Evolutionary conservation across 2,329 filamentous ascomycete genomes (phyloP).

Genomic region (Apiospora saccharicola): DNA sequence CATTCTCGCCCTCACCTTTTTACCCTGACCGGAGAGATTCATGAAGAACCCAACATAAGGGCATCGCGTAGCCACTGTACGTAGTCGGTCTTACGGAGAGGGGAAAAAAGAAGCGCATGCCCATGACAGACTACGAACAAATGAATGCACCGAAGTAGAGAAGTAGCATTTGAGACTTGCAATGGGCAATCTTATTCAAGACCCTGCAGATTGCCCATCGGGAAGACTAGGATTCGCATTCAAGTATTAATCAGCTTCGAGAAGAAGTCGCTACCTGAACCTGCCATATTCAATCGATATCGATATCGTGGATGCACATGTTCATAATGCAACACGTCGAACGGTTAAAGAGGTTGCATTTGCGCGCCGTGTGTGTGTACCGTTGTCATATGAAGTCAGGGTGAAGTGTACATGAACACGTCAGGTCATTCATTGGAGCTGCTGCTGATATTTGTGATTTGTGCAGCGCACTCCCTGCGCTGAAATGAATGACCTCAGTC

Average conservation of each 20-base stretch:
- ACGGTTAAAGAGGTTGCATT: constrained; percentile 15
- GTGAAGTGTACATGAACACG: constrained; percentile 2
- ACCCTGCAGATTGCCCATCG: constrained; percentile 20
- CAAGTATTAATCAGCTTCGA: constrained; percentile 13
- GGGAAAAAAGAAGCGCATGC: constrained; percentile 8
- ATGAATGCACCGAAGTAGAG: constrained; percentile 1
- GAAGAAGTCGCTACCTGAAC: constrained; percentile 12
- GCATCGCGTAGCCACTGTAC: not conserved
- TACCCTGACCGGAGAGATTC: not conserved
- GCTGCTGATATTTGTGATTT: not conserved
- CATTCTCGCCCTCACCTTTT: not conserved
- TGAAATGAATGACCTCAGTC: constrained; percentile 13
- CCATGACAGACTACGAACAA: not conserved
- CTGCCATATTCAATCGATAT: constrained; percentile 6
- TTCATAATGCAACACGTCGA: constrained; percentile 10
- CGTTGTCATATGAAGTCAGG: constrained; percentile 10
- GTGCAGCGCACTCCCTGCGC: not conserved
- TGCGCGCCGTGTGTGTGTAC: not conserved
- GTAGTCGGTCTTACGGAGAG: not conserved
- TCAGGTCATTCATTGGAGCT: not conserved
- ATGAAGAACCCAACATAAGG: constrained; percentile 10
- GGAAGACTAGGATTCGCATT: constrained; percentile 3
- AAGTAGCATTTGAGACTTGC: constrained; percentile 12
- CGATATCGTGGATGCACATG: not conserved
- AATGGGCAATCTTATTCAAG: constrained; percentile 14